Conservation (phyloP, 1,139 yeast genomes). For the Spathaspora sp. region DNA sequence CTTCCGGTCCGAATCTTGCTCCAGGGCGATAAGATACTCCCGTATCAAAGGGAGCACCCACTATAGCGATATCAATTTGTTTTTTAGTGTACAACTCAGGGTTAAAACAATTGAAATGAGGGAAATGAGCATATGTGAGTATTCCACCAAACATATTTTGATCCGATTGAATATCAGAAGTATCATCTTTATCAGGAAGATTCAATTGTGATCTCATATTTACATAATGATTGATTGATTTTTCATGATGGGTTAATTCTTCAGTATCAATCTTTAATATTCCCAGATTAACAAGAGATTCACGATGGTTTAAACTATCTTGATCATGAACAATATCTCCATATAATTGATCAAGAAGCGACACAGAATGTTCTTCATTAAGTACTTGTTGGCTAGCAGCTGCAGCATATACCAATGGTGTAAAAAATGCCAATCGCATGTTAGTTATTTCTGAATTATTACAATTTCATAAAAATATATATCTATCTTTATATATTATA, state of each 20-base stretch:
- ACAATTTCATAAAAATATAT: background rate
- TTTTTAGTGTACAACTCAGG: slow-evolving; percentile 22
- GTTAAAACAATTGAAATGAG: slow-evolving; percentile 38
- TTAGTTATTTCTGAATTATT: background rate
- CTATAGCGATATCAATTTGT: slow-evolving; percentile 44
- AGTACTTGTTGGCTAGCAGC: background rate
- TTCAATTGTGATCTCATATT: slow-evolving; percentile 24
- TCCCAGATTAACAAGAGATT: slow-evolving; percentile 1
- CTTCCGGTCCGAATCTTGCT: slow-evolving; percentile 52
- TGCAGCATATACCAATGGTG: background rate
- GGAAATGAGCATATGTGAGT: slow-evolving; percentile 46
- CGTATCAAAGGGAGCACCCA: slow-evolving; percentile 55
- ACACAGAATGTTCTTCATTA: background rate
- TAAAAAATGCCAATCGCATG: background rate
- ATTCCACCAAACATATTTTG: slow-evolving; percentile 41
- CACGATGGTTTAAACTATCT: background rate
- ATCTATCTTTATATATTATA: background rate
- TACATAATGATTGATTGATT: slow-evolving; percentile 11
- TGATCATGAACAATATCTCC: slow-evolving; percentile 13
- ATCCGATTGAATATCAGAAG: slow-evolving; percentile 27
- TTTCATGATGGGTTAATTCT: slow-evolving; percentile 5
- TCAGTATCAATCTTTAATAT: background rate
- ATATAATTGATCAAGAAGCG: slow-evolving; percentile 13
- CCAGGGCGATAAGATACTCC: slow-evolving; percentile 52
- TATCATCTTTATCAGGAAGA: slow-evolving; percentile 39